phyloP scores from a whole-genome alignment of 1,139 yeast genomes.

The Meyerozyma sp. region DNA sequence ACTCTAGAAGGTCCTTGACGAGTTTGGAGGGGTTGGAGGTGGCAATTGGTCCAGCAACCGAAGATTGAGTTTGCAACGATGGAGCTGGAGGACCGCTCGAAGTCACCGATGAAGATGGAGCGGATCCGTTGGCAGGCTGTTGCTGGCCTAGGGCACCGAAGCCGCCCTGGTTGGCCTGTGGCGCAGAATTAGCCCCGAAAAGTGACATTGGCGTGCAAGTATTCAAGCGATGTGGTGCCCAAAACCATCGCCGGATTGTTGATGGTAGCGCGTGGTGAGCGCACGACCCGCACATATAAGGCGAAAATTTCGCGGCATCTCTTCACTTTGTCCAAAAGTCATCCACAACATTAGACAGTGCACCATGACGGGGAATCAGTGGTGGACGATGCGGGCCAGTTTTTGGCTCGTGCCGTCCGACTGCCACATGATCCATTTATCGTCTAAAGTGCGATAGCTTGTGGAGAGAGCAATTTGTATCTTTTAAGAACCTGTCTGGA shows the following conservation, averaged over 20 bases:
- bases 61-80: background rate
- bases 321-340: conserved; percentile 45
- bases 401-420: conserved; percentile 16
- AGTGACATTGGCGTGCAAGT: background rate
- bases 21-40: conserved; percentile 13
- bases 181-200: background rate
- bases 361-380: conserved; percentile 22
- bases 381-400: conserved; percentile 17
- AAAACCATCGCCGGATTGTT: background rate
- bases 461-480: conserved; percentile 40
- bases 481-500: conserved; percentile 54
- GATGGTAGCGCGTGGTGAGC: background rate
- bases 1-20: conserved; percentile 62
- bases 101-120: background rate
- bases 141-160: background rate
- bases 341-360: conserved; percentile 51
- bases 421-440: conserved; percentile 11
- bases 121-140: background rate
- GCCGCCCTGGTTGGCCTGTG: background rate
- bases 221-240: background rate
- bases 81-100: background rate
- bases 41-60: conserved; percentile 2
- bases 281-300: background rate
- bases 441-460: conserved; percentile 40
- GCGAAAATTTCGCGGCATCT: background rate